Percentiles rank a stretch among this genome's conserved stretches.
phyloP scores from a whole-genome alignment of 225 moss, liverwort and hornwort genomes.

The Polytrichum formosum region DNA sequence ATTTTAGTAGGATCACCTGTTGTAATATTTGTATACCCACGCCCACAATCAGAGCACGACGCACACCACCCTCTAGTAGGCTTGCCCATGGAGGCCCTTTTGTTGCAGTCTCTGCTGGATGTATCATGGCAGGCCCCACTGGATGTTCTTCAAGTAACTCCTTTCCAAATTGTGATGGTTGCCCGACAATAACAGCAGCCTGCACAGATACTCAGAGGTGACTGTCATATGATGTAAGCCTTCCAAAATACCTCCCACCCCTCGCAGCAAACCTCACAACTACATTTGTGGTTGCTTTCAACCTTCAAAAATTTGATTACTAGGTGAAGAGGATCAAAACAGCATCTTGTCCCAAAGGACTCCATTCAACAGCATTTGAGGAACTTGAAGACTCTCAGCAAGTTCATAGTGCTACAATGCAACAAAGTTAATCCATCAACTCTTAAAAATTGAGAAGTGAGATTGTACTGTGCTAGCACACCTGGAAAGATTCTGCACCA shows the following conservation, averaged over 20 bases:
- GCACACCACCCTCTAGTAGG: slow-evolving; percentile 73
- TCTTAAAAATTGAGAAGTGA: neutral
- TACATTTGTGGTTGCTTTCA: no score
- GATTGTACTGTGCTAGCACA: slow-evolving; percentile 4
- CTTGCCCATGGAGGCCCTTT: slow-evolving; percentile 76
- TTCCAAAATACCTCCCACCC: neutral
- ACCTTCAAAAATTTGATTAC: no score
- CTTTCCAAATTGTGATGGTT: slow-evolving; percentile 58
- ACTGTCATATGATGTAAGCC: neutral
- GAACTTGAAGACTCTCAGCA: neutral
- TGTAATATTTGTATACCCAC: slow-evolving; percentile 79
- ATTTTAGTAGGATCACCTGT: slow-evolving; percentile 49
- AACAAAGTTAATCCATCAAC: neutral
- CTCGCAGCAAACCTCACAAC: neutral
- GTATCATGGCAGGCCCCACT: slow-evolving; percentile 85
- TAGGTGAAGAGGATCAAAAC: neutral
- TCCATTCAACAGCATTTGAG: neutral
- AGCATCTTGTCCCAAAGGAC: neutral
- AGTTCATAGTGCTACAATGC: neutral
- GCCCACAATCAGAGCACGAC: slow-evolving; percentile 82
- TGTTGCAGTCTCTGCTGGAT: slow-evolving; percentile 84
- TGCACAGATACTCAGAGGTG: slow-evolving; percentile 8
- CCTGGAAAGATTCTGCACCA: slow-evolving; percentile 65
- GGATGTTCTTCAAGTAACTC: slow-evolving; percentile 50
- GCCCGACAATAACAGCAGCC: slow-evolving; percentile 85